phyloP scores from a whole-genome alignment of 352 stramenopile genomes.

The Thalassiosira exigua region DNA sequence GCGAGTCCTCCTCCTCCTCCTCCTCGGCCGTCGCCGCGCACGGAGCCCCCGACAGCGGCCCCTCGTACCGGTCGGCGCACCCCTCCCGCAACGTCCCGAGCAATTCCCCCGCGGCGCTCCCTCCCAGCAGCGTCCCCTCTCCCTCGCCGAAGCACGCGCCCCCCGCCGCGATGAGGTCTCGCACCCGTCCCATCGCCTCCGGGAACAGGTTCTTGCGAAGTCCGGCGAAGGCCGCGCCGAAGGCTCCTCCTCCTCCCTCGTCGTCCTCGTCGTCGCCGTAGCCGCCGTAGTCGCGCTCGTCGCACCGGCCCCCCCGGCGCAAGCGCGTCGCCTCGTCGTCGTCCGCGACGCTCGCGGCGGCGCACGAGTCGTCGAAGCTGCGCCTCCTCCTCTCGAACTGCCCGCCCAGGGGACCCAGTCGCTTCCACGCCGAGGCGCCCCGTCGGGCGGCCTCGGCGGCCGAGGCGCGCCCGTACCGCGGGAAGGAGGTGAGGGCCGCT shows the following conservation, averaged over 20 bases:
- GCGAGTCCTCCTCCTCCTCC: constrained; percentile 5
- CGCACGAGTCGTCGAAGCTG: not conserved
- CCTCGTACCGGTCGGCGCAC: not conserved
- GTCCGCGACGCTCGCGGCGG: not conserved
- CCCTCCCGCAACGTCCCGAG: not conserved
- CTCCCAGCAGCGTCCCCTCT: not conserved
- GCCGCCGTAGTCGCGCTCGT: not conserved
- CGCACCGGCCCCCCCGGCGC: not conserved
- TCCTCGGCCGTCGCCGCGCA: constrained; percentile 1
- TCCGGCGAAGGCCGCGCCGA: not conserved
- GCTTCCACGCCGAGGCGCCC: too few species aligned
- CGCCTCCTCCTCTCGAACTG: not conserved
- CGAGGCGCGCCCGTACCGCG: too few species aligned
- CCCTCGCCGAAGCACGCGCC: constrained; percentile 11
- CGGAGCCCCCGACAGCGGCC: not conserved
- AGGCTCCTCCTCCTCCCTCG: not conserved
- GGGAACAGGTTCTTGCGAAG: constrained; percentile 6
- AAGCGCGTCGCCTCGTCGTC: not conserved
- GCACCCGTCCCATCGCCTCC: constrained; percentile 12
- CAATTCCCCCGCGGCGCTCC: too few species aligned
- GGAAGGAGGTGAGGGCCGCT: not conserved
- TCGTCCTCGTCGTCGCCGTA: constrained; percentile 2
- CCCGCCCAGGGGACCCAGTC: too few species aligned
- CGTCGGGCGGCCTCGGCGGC: too few species aligned
- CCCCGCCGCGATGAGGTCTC: constrained; percentile 16